Conservation (phyloP, 306 rosid genomes). For the Rosa chinensis region DNA sequence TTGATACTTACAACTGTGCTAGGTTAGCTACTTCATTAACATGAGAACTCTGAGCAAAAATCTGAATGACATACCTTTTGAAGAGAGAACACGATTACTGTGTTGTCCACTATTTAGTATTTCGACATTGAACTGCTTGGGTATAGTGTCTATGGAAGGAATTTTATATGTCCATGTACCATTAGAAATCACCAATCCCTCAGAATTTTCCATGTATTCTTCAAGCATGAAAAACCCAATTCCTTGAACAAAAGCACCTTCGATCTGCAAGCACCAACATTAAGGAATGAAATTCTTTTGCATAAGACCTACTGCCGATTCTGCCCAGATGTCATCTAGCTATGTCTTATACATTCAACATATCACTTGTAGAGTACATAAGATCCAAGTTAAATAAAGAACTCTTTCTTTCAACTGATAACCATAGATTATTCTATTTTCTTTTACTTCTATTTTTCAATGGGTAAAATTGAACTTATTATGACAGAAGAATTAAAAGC, state of each 20-base stretch:
- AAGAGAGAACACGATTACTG: constrained; percentile 74
- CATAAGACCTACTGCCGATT: neutral
- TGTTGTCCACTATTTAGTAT: constrained; percentile 76
- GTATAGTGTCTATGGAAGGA: constrained; percentile 84
- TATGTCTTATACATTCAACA: neutral
- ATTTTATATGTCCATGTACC: constrained; percentile 93
- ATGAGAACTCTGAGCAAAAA: neutral
- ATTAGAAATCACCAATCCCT: constrained; percentile 65
- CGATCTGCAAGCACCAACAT: constrained; percentile 63
- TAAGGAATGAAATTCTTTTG: neutral
- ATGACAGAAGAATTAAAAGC: neutral
- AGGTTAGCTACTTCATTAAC: neutral
- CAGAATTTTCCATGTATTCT: constrained; percentile 58
- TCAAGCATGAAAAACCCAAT: constrained; percentile 89
- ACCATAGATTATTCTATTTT: neutral
- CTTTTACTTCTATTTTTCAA: neutral
- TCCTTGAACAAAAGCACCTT: constrained; percentile 95
- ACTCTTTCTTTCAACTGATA: neutral
- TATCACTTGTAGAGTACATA: neutral
- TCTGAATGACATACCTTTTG: constrained; percentile 59
- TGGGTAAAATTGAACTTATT: neutral
- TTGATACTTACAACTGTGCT: neutral
- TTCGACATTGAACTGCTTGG: constrained; percentile 78
- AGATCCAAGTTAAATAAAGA: neutral
- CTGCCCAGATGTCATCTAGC: neutral